Evolutionary conservation across 306 rosid species (phyloP).

Genomic region (Trifolium subterraneum): DNA sequence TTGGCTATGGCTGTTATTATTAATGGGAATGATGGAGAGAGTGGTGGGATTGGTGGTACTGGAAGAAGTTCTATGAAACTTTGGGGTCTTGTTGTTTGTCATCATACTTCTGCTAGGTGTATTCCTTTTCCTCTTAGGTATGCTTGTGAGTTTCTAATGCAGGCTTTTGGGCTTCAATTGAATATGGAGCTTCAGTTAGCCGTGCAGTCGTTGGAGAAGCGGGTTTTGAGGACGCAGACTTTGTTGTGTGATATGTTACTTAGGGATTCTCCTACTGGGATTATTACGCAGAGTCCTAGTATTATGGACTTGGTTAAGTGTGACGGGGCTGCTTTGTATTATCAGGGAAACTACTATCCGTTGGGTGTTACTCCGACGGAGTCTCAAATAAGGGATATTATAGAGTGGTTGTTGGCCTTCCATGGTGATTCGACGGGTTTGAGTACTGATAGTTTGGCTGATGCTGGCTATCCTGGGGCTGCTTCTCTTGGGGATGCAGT

Average conservation of each 20-base stretch:
- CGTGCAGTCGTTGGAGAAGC: conserved; percentile 72
- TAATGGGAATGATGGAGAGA: conserved; percentile 76
- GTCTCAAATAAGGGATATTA: conserved; percentile 81
- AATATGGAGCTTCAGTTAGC: conserved; percentile 95
- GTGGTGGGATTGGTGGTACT: conserved; percentile 54
- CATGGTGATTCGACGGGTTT: conserved; percentile 95
- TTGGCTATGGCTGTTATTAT: conserved; percentile 88
- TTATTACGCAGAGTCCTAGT: conserved; percentile 90
- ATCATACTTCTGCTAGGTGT: conserved; percentile 85
- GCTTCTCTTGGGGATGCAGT: conserved; percentile 90
- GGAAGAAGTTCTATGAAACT: conserved; percentile 63
- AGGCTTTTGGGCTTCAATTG: conserved; percentile 92
- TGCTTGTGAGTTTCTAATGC: conserved; percentile 98
- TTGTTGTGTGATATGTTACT: conserved; percentile 97
- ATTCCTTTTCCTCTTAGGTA: conserved; percentile 89
- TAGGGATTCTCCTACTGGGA: conserved; percentile 89
- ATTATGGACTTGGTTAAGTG: conserved; percentile 92
- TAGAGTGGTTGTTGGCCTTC: conserved; percentile 79
- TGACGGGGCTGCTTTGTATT: conserved; percentile 90
- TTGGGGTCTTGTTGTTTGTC: conserved; percentile 99
- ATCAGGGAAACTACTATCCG: conserved; percentile 69
- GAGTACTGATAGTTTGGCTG: conserved; percentile 95
- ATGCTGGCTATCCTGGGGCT: conserved; percentile 96
- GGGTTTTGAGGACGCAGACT: conserved; percentile 89
- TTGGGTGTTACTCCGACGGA: conserved; percentile 83